Evolutionary conservation across 176 grass and related monocot genomes (phyloP).

Genomic region (Hsuehochloa calcarea): DNA sequence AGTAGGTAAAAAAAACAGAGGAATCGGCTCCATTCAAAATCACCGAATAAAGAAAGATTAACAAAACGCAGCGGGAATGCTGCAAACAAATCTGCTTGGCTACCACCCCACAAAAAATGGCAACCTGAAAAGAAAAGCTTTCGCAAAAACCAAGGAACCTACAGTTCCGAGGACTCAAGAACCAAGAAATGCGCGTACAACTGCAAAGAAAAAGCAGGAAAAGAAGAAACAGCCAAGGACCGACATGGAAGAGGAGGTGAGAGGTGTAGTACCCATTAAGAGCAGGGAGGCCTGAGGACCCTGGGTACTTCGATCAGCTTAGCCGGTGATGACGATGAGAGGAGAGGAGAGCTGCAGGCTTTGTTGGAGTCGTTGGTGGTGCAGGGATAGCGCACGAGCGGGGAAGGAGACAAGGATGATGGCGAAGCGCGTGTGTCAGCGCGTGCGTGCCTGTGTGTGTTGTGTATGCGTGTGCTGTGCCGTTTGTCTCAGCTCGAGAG

Average conservation of each 20-base stretch:
- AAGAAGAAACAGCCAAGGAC: neutral
- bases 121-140: slow-evolving; percentile 2
- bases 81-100: neutral
- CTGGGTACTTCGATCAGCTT: slow-evolving; percentile 9
- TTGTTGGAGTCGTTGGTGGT: slow-evolving; percentile 3
- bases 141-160: slow-evolving; percentile 15
- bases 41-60: neutral
- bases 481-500: neutral
- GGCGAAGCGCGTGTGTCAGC: neutral
- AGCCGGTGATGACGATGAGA: neutral
- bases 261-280: slow-evolving; percentile 40
- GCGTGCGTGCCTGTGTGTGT: neutral
- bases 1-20: neutral
- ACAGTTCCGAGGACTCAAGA: slow-evolving; percentile 14
- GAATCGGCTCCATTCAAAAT: slow-evolving; percentile 1
- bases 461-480: neutral
- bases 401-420: slow-evolving; percentile 32
- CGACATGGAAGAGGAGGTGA: neutral
- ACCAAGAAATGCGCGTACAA: slow-evolving; percentile 2
- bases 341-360: neutral
- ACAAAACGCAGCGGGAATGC: neutral
- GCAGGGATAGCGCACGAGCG: slow-evolving; percentile 20
- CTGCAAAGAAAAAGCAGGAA: slow-evolving; percentile 4
- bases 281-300: neutral
- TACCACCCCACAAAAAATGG: neutral